These are phyloP conservation scores for Rhamnella rubrinervis DNA, from an alignment of 331 rosid species.

Conservation along the genomic window DNA sequence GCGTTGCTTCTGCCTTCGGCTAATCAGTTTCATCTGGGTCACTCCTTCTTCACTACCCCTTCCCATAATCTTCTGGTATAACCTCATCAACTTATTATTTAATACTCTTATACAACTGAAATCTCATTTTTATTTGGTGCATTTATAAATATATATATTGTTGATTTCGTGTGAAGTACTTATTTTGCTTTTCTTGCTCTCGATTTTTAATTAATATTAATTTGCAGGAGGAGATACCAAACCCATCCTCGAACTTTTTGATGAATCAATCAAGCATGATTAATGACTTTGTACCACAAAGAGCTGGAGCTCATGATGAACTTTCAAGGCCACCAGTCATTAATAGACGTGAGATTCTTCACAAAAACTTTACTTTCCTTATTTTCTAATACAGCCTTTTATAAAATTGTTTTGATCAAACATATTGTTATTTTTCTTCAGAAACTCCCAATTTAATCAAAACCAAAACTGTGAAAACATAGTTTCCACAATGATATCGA, in stretches of 20 bases:
- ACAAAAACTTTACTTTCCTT: neutral
- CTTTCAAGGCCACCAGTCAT: slow-evolving; percentile 72
- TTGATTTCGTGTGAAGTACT: neutral
- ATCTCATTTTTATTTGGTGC: neutral
- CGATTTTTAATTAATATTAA: neutral
- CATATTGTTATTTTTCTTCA: slow-evolving; percentile 11
- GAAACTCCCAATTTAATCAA: neutral
- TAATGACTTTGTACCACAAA: slow-evolving; percentile 54
- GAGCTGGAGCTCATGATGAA: slow-evolving; percentile 46
- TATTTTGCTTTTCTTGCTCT: neutral
- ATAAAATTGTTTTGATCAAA: slow-evolving; percentile 13
- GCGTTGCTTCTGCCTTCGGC: slow-evolving; percentile 81
- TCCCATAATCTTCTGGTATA: slow-evolving; percentile 71
- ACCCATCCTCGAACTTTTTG: slow-evolving; percentile 53
- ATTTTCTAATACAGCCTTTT: neutral
- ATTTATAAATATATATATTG: too few relatives aligned
- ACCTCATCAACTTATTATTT: too few relatives aligned
- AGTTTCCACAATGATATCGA: neutral
- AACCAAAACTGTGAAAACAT: neutral
- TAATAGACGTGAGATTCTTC: slow-evolving; percentile 64
- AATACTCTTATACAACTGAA: too few relatives aligned
- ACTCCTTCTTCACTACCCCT: slow-evolving; percentile 79
- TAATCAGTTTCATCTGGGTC: slow-evolving; percentile 75
- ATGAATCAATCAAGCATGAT: slow-evolving; percentile 52
- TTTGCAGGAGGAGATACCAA: slow-evolving; percentile 76